These are phyloP conservation scores for Balamuthia mandrillaris DNA, from an alignment of 208 protist genomes.

Conservation along the genomic window DNA sequence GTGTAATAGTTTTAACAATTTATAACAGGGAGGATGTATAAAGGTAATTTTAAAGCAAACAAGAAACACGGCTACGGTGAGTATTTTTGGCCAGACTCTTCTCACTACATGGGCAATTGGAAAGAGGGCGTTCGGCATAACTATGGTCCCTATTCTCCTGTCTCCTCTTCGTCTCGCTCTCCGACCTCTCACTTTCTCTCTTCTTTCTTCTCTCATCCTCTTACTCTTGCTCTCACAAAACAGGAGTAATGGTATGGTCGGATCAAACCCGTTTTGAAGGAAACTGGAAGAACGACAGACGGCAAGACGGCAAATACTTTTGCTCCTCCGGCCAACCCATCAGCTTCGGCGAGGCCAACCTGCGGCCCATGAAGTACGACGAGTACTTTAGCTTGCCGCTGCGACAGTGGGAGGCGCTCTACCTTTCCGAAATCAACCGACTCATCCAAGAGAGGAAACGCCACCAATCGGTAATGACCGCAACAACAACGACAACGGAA, in stretches of 20 bases:
- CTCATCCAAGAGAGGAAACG: constrained; percentile 27
- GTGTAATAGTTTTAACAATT: no score
- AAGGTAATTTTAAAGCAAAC: constrained; percentile 30
- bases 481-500: no score
- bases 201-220: no score
- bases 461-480: no score
- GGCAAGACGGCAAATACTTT: constrained; percentile 4
- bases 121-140: not conserved
- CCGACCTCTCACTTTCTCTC: no score
- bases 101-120: constrained; percentile 10
- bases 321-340: not conserved
- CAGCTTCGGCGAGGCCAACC: not conserved
- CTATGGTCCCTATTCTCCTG: constrained; percentile 16
- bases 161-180: no score
- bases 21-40: constrained; percentile 4
- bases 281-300: constrained; percentile 3
- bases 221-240: no score
- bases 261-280: not conserved
- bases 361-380: constrained; percentile 39
- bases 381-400: constrained; percentile 36
- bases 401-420: constrained; percentile 33
- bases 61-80: constrained; percentile 40
- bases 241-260: constrained; percentile 30
- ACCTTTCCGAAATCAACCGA: constrained; percentile 37
- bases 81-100: constrained; percentile 25